Evolutionary conservation across 805 yeast genomes (phyloP), one percentile per base, ranked within the genome.

Genomic region (Sungouiozyma ichnusensis): DNA sequence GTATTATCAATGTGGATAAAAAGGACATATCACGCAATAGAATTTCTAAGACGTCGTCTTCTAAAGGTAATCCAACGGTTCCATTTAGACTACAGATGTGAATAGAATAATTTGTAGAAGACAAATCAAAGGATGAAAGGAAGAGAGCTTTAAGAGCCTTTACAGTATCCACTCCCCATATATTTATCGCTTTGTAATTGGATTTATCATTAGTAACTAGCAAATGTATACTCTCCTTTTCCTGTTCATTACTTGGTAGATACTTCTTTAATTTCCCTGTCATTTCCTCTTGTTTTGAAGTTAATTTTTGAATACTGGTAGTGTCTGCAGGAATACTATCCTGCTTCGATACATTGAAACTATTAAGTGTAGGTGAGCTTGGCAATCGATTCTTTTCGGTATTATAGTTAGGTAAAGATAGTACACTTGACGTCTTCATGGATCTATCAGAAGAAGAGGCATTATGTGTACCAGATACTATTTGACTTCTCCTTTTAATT

Each of bases 401-500:
- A 24, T 24, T 24, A 11, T 24, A 24, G 11, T 24, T 24, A 7
- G 29, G 29, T 24, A 24, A 11, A 6, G 42, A 24, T 32, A 19
- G 33, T 6, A 41, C 33, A 6, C 49, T 36, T 11, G 45, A 41
- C 11, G 45, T 29, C 3, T 42, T 37, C 3, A 46, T 43, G 17
- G 45, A 35, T 1, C 41, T 32, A 15, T 35, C 18, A 15, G 44
- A 13, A 2, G 48, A 36, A 0, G 53, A 46, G 1, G 48, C 39
- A 5, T 42, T 20, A 4, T 42, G 36, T 13, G 16, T 42, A 3
- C 42, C 42, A 31, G 29, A 24, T 7, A 24, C 29, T 7, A 50
- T 43, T 40, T 54, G 59, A 37, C 57, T 52, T 41, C 50, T 54
- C 39, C 60, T 49, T 36, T 52, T 58, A 16, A 57, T 33, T 34